Evolutionary conservation across 495 filamentous ascomycete genomes (phyloP).

Genomic region (Aspergillus panamensis): DNA sequence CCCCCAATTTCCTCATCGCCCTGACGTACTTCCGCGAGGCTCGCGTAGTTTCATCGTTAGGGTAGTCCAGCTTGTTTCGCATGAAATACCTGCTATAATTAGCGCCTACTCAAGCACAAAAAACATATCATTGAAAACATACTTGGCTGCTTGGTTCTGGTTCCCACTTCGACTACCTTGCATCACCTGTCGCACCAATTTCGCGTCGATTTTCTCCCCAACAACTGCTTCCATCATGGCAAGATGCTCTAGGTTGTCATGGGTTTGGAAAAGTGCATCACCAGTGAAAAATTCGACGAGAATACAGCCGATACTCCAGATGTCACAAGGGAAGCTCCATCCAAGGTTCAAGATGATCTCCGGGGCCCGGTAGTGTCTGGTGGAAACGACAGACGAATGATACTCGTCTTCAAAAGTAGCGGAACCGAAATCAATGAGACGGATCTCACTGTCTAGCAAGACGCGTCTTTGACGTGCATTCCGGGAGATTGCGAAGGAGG

Average conservation of each 20-base stretch:
- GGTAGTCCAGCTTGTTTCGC: constrained; percentile 80
- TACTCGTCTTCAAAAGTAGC: constrained; percentile 99
- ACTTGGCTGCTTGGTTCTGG: constrained; percentile 78
- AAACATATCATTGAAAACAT: constrained; percentile 34
- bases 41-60: constrained; percentile 78
- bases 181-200: constrained; percentile 72
- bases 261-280: constrained; percentile 95
- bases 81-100: constrained; percentile 70
- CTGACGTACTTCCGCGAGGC: constrained; percentile 89
- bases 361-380: constrained; percentile 90
- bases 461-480: constrained; percentile 82
- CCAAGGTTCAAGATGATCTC: constrained; percentile 96
- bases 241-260: constrained; percentile 95
- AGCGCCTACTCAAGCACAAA: not conserved
- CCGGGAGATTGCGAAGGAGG: constrained; percentile 70
- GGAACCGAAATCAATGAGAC: constrained; percentile 95
- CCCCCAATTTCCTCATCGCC: constrained; percentile 85
- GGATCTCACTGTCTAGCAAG: constrained; percentile 90
- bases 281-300: constrained; percentile 99
- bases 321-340: constrained; percentile 97
- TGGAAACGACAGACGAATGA: constrained; percentile 95
- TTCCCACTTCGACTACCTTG: constrained; percentile 59
- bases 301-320: constrained; percentile 99
- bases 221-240: constrained; percentile 99
- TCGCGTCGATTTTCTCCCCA: constrained; percentile 65